These are phyloP conservation scores for Spencermartinsiella ligniputridi DNA, from an alignment of 1,139 yeast genomes.

Conservation along the genomic window DNA sequence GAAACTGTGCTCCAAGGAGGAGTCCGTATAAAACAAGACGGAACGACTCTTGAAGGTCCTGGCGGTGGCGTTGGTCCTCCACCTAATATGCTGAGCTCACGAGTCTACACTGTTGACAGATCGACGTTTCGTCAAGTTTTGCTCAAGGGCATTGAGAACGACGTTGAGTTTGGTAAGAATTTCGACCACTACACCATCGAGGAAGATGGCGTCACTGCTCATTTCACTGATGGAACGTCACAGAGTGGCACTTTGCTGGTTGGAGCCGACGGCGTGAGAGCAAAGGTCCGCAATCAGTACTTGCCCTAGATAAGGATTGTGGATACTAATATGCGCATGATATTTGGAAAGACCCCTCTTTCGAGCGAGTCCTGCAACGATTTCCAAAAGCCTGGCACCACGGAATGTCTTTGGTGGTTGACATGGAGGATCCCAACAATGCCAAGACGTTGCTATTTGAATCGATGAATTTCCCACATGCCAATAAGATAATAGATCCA, in stretches of 20 bases:
- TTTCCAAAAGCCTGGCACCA: background rate
- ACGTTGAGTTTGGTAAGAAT: background rate
- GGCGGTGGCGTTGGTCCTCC: no score
- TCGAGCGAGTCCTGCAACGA: background rate
- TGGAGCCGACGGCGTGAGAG: constrained; percentile 6
- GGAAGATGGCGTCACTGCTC: constrained; percentile 3
- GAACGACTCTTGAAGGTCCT: no score
- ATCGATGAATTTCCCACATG: constrained; percentile 3
- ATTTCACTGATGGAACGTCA: constrained; percentile 4
- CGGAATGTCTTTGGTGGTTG: constrained; percentile 2
- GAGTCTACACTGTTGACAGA: no score
- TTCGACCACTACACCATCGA: no score
- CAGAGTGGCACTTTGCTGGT: constrained; percentile 5
- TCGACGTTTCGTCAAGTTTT: no score
- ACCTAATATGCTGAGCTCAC: no score
- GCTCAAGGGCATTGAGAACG: background rate
- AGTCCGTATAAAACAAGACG: constrained; percentile 1
- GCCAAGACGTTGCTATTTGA: constrained; percentile 2
- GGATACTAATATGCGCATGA: constrained; percentile 5
- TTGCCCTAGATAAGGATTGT: background rate
- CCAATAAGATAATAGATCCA: background rate
- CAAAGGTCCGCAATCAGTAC: constrained; percentile 3
- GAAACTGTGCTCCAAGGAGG: constrained; percentile 2
- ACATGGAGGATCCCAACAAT: background rate
- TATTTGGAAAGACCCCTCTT: constrained; percentile 5